These are phyloP conservation scores for Penicillium olsonii DNA, from an alignment of 2,329 filamentous ascomycete species.

Conservation along the genomic window DNA sequence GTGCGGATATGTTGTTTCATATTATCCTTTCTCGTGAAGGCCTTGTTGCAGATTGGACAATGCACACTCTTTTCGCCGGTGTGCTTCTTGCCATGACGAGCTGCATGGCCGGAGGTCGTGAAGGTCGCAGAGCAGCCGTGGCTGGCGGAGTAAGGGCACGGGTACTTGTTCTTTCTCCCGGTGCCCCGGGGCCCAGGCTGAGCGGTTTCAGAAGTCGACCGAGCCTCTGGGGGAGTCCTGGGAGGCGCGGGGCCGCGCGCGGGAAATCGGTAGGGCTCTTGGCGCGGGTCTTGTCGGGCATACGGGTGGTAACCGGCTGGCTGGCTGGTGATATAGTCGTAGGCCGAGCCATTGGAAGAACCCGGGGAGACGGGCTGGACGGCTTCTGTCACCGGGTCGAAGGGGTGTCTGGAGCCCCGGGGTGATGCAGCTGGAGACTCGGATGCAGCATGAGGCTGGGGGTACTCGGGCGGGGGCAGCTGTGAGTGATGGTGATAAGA, in stretches of 20 bases:
- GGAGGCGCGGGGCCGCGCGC: constrained; percentile 26
- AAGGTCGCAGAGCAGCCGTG: constrained; percentile 63
- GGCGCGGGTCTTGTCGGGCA: constrained; percentile 28
- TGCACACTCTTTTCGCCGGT: constrained; percentile 69
- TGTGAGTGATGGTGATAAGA: constrained; percentile 25
- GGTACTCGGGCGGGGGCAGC: constrained; percentile 20
- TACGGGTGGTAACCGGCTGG: constrained; percentile 29
- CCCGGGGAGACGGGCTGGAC: constrained; percentile 32
- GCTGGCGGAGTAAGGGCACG: constrained; percentile 62
- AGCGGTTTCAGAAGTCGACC: constrained; percentile 25
- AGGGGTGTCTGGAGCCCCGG: constrained; percentile 23
- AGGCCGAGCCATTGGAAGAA: constrained; percentile 35
- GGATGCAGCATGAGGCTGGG: constrained; percentile 20
- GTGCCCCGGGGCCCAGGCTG: constrained; percentile 25
- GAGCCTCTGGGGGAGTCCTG: constrained; percentile 26
- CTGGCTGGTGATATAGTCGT: constrained; percentile 33
- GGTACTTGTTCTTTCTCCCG: constrained; percentile 63
- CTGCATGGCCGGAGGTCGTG: constrained; percentile 67
- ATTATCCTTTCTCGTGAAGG: constrained; percentile 69
- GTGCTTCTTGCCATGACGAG: constrained; percentile 69
- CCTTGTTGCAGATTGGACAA: constrained; percentile 68
- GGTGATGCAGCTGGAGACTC: constrained; percentile 30
- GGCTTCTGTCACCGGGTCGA: constrained; percentile 29
- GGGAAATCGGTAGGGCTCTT: constrained; percentile 19
- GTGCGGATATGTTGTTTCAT: constrained; percentile 70